These are phyloP conservation scores for Triangularia verruculosa DNA, from an alignment of 2,329 filamentous ascomycete species.

Conservation along the genomic window DNA sequence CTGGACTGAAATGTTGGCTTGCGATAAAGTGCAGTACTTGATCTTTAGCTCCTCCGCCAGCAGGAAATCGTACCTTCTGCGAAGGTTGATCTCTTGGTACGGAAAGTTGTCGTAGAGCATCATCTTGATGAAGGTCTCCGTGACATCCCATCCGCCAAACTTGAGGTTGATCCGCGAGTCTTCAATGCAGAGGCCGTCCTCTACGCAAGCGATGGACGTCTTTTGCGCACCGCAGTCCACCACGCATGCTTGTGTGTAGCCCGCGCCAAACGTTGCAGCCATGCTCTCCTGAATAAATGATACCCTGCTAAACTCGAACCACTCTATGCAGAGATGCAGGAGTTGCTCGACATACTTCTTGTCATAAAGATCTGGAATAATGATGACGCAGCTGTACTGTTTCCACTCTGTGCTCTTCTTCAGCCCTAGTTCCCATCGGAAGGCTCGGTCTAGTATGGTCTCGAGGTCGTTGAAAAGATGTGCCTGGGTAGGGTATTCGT, in stretches of 20 bases:
- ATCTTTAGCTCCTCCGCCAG: slow-evolving; percentile 94
- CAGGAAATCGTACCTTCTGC: slow-evolving; percentile 84
- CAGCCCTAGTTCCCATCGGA: slow-evolving; percentile 79
- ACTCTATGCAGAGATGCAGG: slow-evolving; percentile 79
- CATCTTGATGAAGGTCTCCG: slow-evolving; percentile 95
- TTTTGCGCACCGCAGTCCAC: slow-evolving; percentile 97
- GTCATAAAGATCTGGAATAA: slow-evolving; percentile 96
- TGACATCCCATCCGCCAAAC: slow-evolving; percentile 88
- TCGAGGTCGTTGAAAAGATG: slow-evolving; percentile 85
- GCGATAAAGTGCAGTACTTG: slow-evolving; percentile 87
- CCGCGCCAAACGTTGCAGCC: slow-evolving; percentile 90
- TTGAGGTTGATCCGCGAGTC: slow-evolving; percentile 95
- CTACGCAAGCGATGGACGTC: slow-evolving; percentile 93
- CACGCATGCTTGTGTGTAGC: slow-evolving; percentile 90
- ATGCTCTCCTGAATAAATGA: slow-evolving; percentile 97
- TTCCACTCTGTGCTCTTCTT: slow-evolving; percentile 75
- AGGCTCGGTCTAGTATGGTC: slow-evolving; percentile 78
- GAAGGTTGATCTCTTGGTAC: slow-evolving; percentile 90
- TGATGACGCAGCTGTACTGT: slow-evolving; percentile 93
- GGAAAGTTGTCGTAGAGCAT: slow-evolving; percentile 96
- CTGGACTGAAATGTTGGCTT: slow-evolving; percentile 85
- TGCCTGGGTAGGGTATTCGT: slow-evolving; percentile 77
- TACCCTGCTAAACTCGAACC: slow-evolving; percentile 84
- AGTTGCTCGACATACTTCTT: slow-evolving; percentile 85
- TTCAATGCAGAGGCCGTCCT: slow-evolving; percentile 91